These are phyloP conservation scores for Termitomyces sp. DNA, from an alignment of 768 basidiomycete genomes.

Conservation along the genomic window DNA sequence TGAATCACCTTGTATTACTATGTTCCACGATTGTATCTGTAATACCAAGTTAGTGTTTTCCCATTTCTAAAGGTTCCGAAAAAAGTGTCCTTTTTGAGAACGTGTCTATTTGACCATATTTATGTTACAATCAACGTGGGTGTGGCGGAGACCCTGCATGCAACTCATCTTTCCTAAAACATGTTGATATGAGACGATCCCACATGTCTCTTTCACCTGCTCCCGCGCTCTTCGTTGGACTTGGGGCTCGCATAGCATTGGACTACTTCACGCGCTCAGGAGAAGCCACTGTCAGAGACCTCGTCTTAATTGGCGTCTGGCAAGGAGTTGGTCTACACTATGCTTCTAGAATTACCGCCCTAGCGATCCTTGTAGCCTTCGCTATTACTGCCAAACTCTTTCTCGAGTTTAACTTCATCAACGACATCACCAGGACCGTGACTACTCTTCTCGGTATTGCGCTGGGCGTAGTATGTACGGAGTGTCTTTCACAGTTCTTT, in stretches of 20 bases:
- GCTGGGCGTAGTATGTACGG: constrained; percentile 66
- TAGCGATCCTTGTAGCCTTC: constrained; percentile 51
- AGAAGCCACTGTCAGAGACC: constrained; percentile 47
- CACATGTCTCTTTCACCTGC: constrained; percentile 43
- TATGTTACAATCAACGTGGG: neutral
- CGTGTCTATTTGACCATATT: neutral
- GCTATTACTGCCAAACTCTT: constrained; percentile 57
- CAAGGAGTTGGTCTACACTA: constrained; percentile 74
- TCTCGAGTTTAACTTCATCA: constrained; percentile 51
- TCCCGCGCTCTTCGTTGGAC: constrained; percentile 66
- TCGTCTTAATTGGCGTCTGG: constrained; percentile 65
- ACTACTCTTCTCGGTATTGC: constrained; percentile 62
- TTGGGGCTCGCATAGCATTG: constrained; percentile 67
- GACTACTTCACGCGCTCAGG: constrained; percentile 48
- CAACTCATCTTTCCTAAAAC: neutral
- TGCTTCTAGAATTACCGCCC: constrained; percentile 47
- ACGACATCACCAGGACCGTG: constrained; percentile 50
- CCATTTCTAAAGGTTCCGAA: neutral
- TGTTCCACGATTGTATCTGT: neutral
- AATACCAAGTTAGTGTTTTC: neutral
- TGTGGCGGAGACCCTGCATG: neutral
- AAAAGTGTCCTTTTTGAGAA: neutral
- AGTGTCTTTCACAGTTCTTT: constrained; percentile 62
- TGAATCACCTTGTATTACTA: neutral
- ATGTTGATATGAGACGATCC: neutral